Evolutionary conservation across 2,329 filamentous ascomycete species (phyloP), one percentile per base, ranked within the genome.

Genomic region (Orbilia brochopaga): DNA sequence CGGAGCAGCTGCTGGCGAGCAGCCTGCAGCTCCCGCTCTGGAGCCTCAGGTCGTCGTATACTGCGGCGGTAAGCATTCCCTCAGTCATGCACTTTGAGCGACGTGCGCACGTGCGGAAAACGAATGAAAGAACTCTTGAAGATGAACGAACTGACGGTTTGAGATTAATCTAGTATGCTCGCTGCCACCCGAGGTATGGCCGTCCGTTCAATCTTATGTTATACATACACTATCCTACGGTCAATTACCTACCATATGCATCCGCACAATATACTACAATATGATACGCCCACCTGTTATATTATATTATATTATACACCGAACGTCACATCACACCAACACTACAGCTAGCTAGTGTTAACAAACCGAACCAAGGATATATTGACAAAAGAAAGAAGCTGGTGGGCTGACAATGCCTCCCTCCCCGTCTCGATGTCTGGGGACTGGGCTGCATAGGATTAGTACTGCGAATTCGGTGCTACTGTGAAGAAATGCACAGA

Each of bases 401-500:
- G 44, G 27, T 7, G 37, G 21, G 17, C 21, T 64, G 27, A 50
- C 53, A 19, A 40, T 56, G 53, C 53, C 53, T 23, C 17, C 53
- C 2, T 15, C 52, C 53, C 35, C 53, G 23, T 6, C 50, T 48
- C 44, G 13, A 23, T 50, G 21, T 2, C 8, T 11, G 32, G 55
- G 55, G 10, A 46, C 8, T 24, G 15, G 48, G 61, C 19, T 19
- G 54, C 44, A 48, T 57, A 58, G 52, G 51, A 42, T 78, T 80
- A 97, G 94, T 99, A 97, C 83, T 99, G 94, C 83, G 94, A 99
- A 82, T 97, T 97, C 81, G 94, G 94, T 78, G 93, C 92, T 75
- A 97, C 92, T 42, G 88, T 90, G 23, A 96, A 92, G 82, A 99
- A 97, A 82, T 99, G 94, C 82, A 90, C 93, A 80, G 92, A 97